Base-by-base conservation (phyloP, 257 asterid species). In the Thymus quinquecostatus region DNA sequence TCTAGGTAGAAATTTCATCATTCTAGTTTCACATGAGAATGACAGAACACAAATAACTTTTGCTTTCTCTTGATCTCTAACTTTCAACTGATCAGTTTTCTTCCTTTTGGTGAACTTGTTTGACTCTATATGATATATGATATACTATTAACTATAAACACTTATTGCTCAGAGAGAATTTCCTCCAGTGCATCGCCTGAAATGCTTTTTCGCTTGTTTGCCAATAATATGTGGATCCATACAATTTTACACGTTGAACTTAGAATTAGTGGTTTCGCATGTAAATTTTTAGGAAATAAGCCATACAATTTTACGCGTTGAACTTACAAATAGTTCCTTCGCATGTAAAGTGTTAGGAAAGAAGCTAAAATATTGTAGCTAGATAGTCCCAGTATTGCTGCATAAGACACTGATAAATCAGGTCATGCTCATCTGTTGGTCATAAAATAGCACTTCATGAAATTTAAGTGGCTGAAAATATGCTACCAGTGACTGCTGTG, bases 1-100 rank as follows among this genome's bases (percentile, higher is more conserved):
- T 91, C 99, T 54, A 89, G 99, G 99, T 94, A 75, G 47, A 69
- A 34, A 45, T 53, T 30, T 48, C 10, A 65, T 68, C 41, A 30
- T 62, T 29, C 51, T 32, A 10, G 69, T 70, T 38, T 47, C 60
- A 58, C 53, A 61, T 78, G 54, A 43, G 49, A 68, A 44, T 75
- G 32, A 66, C 66, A 72, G 36, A 75, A 28, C 59, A 12, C 40
- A 29, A 64, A 62, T 53, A 59, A n/a, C 48, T 21, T 56, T 60
- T 32, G 38, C 28, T 62, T 30, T 8, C 34, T 28, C 69, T 34
- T 63, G 62, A 30, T 64, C 48, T 50, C 21, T 58, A 49, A 29
- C 47, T 65, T 55, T 13, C 33, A 69, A 55, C 50, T 54, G 51
- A 49, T 62, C 48, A 28, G 29, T 27, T 66, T 57, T 30, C 73